Evolutionary conservation across 1,284 basidiomycete species (phyloP).

Genomic region (Schizophyllum commune): DNA sequence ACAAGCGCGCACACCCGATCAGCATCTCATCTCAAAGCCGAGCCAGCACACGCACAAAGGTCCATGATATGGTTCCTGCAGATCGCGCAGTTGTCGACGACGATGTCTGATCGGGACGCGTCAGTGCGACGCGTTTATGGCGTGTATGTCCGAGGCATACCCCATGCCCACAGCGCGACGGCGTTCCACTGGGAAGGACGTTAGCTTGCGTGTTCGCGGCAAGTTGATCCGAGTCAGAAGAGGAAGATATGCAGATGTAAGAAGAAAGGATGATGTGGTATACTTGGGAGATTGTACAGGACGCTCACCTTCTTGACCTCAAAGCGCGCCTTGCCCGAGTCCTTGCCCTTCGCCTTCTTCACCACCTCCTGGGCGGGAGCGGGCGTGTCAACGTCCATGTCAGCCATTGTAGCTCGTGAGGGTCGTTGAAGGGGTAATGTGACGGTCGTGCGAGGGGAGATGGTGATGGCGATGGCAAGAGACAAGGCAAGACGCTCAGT

Average conservation of each 20-base stretch:
- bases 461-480: not conserved
- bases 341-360: slow-evolving; percentile 48
- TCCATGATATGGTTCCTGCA: slow-evolving; percentile 99
- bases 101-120: slow-evolving; percentile 58
- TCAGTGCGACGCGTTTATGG: slow-evolving; percentile 7
- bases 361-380: slow-evolving; percentile 28
- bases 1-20: not conserved
- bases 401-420: slow-evolving; percentile 39
- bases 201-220: not conserved
- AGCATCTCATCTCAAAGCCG: not conserved
- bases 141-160: slow-evolving; percentile 34
- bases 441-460: too few relatives aligned
- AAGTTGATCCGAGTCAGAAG: too few relatives aligned
- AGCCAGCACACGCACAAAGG: slow-evolving; percentile 58
- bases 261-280: too few relatives aligned
- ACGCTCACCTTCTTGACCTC: slow-evolving; percentile 88
- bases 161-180: slow-evolving; percentile 95
- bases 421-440: not conserved
- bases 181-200: slow-evolving; percentile 77
- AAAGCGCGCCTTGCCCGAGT: slow-evolving; percentile 67
- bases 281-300: not conserved
- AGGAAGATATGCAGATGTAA: too few relatives aligned
- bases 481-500: not conserved
- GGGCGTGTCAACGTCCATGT: slow-evolving; percentile 76
- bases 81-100: slow-evolving; percentile 94